Evolutionary conservation across 768 basidiomycete species (phyloP), one percentile per base, ranked within the genome.

Genomic region (Mycena haematopus): DNA sequence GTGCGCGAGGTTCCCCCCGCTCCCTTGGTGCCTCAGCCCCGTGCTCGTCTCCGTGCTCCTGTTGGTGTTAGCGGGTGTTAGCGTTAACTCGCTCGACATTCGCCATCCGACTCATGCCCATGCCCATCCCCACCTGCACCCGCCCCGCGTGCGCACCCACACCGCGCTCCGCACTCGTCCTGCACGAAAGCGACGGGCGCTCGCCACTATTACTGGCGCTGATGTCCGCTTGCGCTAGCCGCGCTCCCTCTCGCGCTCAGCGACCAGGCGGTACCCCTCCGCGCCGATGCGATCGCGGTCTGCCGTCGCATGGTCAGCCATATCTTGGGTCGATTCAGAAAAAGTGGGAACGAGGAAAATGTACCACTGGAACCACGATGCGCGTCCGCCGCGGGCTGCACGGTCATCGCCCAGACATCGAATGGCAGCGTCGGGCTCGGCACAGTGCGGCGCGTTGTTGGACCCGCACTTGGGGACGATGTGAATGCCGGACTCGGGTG

Each of bases 331-430:
- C n/a, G n/a, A n/a, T n/a, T n/a, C n/a, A 54, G 14, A 14, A 2
- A 54, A 24, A 22, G 11, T 40, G 14, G 24, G 2, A 54, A 54
- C n/a, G 36, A 38, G 24, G 6, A 22, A 21, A 9, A 27, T 10
- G 15, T 40, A 40, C 11, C 56, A 47, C 36, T 17, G 11, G 13
- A 10, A 6, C 40, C 50, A 0, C 50, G 33, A 5, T 11, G 50
- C 50, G 35, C 35, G 33, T 60, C 66, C 52, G 66, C 59, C 40
- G 66, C 66, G 11, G 66, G 62, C 9, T 62, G 38, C 27, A 51
- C 35, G 8, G 56, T 55, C 58, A 45, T 36, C 22, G 66, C 62
- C 66, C 66, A 67, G 36, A 67, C 62, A 24, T 67, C 66, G 25
- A 67, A 64, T 19, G 62, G 66, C 40, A 64, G 42, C 36, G 62